Conservation (phyloP, 75 land plant species). For the Isoetes taiwanensis region DNA sequence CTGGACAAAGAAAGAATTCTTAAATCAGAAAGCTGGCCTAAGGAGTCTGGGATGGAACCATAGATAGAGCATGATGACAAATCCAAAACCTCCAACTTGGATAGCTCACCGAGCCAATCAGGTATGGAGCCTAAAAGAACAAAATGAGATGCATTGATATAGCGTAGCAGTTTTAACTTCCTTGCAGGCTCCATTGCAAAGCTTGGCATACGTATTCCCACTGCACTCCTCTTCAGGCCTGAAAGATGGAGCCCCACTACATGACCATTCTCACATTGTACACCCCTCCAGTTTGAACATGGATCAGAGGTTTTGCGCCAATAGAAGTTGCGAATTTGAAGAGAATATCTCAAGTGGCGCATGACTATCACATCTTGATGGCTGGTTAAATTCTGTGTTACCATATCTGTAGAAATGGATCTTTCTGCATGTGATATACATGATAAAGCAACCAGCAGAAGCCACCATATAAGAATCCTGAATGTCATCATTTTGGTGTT, state of each 20-base stretch:
- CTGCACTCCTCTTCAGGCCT: conserved; percentile 50
- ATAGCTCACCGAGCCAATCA: conserved; percentile 38
- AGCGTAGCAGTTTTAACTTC: conserved; percentile 32
- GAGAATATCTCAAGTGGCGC: conserved; percentile 37
- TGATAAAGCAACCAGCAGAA: too few relatives aligned
- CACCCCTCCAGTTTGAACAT: conserved; percentile 59
- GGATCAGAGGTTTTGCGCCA: conserved; percentile 77
- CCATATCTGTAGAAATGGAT: too few relatives aligned
- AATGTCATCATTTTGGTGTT: too few relatives aligned
- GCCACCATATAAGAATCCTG: too few relatives aligned
- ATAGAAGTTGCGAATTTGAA: conserved; percentile 51
- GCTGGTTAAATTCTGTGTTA: too few relatives aligned
- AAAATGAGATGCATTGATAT: conserved; percentile 62
- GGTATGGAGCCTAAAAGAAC: conserved; percentile 35
- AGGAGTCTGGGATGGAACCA: conserved; percentile 31
- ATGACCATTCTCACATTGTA: conserved; percentile 42
- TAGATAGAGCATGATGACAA: conserved; percentile 30
- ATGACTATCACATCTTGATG: conserved; percentile 31
- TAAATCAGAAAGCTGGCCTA: conserved; percentile 32
- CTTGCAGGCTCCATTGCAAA: conserved; percentile 50
- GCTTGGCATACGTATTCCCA: conserved; percentile 35
- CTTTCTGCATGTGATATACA: too few relatives aligned
- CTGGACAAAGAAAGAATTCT: conserved; percentile 33
- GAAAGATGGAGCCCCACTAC: conserved; percentile 51
- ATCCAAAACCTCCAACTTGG: conserved; percentile 43